Evolutionary conservation across 2,329 filamentous ascomycete genomes (phyloP).

Genomic region (Penicillium sp.): DNA sequence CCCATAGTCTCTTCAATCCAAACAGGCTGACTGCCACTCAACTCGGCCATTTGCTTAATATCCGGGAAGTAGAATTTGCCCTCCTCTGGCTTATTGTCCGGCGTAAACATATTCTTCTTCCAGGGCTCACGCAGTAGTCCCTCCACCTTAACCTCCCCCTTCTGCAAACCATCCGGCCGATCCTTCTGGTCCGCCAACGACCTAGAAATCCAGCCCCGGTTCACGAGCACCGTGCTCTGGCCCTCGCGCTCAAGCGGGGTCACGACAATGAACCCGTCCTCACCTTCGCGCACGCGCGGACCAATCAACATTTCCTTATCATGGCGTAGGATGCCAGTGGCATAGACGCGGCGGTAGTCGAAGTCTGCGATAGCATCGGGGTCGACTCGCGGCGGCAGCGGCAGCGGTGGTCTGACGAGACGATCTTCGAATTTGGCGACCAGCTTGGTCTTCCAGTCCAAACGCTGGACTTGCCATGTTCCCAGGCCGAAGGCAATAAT

Average conservation of each 20-base stretch:
- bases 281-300: conserved; percentile 79
- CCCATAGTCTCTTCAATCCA: conserved; percentile 97
- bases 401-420: conserved; percentile 76
- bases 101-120: conserved; percentile 98
- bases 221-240: conserved; percentile 72
- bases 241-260: conserved; percentile 74
- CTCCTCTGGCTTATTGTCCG: conserved; percentile 76
- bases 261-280: conserved; percentile 85
- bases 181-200: conserved; percentile 61
- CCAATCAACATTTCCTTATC: conserved; percentile 96
- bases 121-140: conserved; percentile 82
- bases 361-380: conserved; percentile 79
- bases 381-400: conserved; percentile 78
- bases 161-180: conserved; percentile 61
- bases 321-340: conserved; percentile 70
- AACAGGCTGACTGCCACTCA: conserved; percentile 77
- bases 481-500: conserved; percentile 85
- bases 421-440: conserved; percentile 91
- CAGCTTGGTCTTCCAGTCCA: conserved; percentile 90
- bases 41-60: conserved; percentile 80
- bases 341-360: conserved; percentile 80
- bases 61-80: conserved; percentile 94
- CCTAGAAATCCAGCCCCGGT: conserved; percentile 87
- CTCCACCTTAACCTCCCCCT: conserved; percentile 70
- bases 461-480: conserved; percentile 89